phyloP scores from a whole-genome alignment of 352 stramenopile genomes.

The Phytophthora pseudosyringae region DNA sequence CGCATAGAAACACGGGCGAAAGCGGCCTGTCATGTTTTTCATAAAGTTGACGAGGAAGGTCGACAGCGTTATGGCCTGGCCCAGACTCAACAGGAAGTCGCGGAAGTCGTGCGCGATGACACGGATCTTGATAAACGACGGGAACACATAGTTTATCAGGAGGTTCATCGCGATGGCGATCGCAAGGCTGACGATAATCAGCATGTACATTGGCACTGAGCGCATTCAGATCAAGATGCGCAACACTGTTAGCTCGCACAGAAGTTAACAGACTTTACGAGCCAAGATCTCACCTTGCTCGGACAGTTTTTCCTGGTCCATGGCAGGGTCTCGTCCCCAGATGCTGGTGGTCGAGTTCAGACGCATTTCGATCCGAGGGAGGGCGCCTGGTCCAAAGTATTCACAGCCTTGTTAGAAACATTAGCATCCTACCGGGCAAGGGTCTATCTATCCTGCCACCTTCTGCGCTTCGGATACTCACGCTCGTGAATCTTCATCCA shows the following conservation, averaged over 20 bases:
- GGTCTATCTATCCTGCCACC: not conserved
- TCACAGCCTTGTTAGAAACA: conserved; percentile 1
- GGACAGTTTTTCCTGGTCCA: conserved; percentile 50
- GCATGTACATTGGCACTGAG: conserved; percentile 57
- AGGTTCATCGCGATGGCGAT: conserved; percentile 59
- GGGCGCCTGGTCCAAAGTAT: conserved; percentile 34
- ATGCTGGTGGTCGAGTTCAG: conserved; percentile 48
- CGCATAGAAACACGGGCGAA: conserved; percentile 78
- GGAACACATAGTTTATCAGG: conserved; percentile 62
- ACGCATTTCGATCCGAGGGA: conserved; percentile 54
- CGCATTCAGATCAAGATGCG: too few relatives aligned
- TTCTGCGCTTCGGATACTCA: conserved; percentile 5
- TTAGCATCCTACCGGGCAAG: not conserved
- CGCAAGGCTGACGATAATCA: conserved; percentile 44
- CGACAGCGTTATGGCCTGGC: conserved; percentile 55
- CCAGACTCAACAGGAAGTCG: conserved; percentile 73
- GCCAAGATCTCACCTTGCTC: conserved; percentile 44
- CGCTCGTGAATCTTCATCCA: conserved; percentile 34
- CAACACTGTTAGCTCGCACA: not conserved
- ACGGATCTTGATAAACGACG: conserved; percentile 51
- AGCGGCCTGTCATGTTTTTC: conserved; percentile 72
- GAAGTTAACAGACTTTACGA: not conserved
- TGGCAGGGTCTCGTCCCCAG: conserved; percentile 53
- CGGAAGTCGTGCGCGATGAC: conserved; percentile 70
- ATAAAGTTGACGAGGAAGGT: conserved; percentile 73